Percentiles rank a stretch among this genome's conserved stretches.
These are phyloP conservation scores for Chaetomium tenue DNA, from an alignment of 495 filamentous ascomycete species.

Conservation along the genomic window DNA sequence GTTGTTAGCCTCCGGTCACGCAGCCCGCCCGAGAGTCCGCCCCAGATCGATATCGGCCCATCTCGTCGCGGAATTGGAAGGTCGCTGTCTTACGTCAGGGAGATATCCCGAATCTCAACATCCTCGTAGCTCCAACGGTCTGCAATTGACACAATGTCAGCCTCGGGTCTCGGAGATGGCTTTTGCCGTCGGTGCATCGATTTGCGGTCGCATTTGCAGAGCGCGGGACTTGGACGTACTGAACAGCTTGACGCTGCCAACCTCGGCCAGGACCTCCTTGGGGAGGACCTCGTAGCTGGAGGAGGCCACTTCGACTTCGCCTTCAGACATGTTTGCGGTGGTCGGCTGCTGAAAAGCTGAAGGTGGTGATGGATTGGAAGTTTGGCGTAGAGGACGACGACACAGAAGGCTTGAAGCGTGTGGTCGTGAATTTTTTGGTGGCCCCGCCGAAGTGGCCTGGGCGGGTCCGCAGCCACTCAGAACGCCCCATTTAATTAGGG, in stretches of 20 bases:
- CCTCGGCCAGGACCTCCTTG: conserved; percentile 87
- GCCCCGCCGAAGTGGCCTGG: conserved; percentile 36
- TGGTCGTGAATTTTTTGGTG: conserved; percentile 44
- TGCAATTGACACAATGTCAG: conserved; percentile 37
- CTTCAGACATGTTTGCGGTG: conserved; percentile 82
- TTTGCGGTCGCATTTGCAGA: conserved; percentile 49
- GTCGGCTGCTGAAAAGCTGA: conserved; percentile 17
- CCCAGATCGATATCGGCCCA: not conserved
- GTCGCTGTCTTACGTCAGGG: conserved; percentile 80
- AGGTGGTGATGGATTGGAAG: conserved; percentile 27
- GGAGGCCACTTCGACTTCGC: conserved; percentile 85
- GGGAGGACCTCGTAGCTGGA: conserved; percentile 77
- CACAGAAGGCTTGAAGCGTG: conserved; percentile 27
- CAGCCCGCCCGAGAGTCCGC: conserved; percentile 15
- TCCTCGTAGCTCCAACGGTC: conserved; percentile 82
- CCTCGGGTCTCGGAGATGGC: conserved; percentile 13
- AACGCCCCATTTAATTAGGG: conserved; percentile 35
- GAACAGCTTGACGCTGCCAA: conserved; percentile 97
- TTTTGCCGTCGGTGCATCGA: conserved; percentile 17
- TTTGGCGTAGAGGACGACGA: conserved; percentile 24
- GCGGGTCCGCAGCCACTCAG: conserved; percentile 33
- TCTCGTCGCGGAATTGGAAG: conserved; percentile 13
- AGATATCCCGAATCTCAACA: conserved; percentile 99
- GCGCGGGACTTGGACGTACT: conserved; percentile 51
- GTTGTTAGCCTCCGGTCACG: conserved; percentile 46